phyloP scores from a whole-genome alignment of 1,284 basidiomycete species.

The Trametes polyzona region DNA sequence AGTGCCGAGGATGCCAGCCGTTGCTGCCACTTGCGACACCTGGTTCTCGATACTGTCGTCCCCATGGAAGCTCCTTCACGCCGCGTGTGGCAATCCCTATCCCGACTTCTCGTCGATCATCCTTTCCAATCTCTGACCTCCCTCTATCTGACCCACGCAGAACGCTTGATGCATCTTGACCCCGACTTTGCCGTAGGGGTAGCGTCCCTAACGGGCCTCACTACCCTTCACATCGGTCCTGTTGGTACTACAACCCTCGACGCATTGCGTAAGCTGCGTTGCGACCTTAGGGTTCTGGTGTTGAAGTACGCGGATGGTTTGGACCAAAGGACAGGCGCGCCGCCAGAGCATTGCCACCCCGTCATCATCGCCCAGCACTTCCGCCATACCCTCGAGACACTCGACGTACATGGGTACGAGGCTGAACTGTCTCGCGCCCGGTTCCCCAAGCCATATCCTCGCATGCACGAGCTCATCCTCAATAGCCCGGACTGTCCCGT shows the following conservation, averaged over 20 bases:
- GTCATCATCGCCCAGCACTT: neutral
- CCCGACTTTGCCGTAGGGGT: neutral
- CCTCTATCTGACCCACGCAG: neutral
- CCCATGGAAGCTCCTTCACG: neutral
- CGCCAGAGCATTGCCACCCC: neutral
- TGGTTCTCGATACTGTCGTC: neutral
- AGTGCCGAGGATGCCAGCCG: neutral
- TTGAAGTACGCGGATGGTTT: neutral
- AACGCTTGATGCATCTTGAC: neutral
- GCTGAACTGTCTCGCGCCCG: neutral
- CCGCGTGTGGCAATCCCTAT: neutral
- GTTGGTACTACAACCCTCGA: neutral
- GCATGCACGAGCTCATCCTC: constrained; percentile 2
- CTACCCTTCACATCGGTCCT: neutral
- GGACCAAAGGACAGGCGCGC: neutral
- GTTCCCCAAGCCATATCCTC: neutral
- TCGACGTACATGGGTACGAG: constrained; percentile 3
- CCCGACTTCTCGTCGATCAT: neutral
- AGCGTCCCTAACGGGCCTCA: neutral
- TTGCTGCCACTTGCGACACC: neutral
- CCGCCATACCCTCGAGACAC: neutral
- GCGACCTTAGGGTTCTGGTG: neutral
- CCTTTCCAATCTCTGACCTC: constrained; percentile 1
- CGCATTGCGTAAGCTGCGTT: neutral
- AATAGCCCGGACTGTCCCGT: constrained; percentile 7